phyloP scores from a whole-genome alignment of 768 basidiomycete species.

The Lactifluus volemus region DNA sequence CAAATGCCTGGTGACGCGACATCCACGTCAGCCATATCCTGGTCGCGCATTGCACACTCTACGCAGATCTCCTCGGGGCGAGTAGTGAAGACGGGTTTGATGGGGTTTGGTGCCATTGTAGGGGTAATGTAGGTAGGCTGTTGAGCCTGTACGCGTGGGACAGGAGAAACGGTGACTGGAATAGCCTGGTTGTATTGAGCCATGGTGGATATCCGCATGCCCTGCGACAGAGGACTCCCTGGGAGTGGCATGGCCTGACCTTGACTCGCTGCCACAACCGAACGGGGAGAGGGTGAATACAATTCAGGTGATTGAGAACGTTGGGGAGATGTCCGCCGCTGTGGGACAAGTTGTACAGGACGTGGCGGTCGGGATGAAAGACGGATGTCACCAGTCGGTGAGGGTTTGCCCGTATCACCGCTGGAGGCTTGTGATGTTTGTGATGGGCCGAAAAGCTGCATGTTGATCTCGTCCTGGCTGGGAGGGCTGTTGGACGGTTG shows the following conservation, averaged over 20 bases:
- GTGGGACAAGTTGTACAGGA: not conserved
- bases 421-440: constrained; percentile 18
- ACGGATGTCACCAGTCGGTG: not conserved
- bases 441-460: constrained; percentile 6
- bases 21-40: constrained; percentile 95
- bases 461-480: constrained; percentile 7
- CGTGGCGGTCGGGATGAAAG: not conserved
- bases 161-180: constrained; percentile 56
- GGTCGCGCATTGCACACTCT: constrained; percentile 97
- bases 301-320: not conserved
- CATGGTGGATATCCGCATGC: constrained; percentile 6
- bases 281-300: not conserved
- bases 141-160: constrained; percentile 57
- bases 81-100: constrained; percentile 54
- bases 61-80: constrained; percentile 74
- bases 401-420: not conserved
- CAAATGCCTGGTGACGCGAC: constrained; percentile 81
- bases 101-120: constrained; percentile 39
- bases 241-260: not conserved
- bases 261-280: not conserved
- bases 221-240: not conserved
- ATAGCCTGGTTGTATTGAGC: constrained; percentile 12
- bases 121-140: constrained; percentile 73
- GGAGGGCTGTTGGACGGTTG: constrained; percentile 1
- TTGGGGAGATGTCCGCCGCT: not conserved